Evolutionary conservation across 2,329 filamentous ascomycete species (phyloP).

Genomic region (Trichophyton benhamiae): DNA sequence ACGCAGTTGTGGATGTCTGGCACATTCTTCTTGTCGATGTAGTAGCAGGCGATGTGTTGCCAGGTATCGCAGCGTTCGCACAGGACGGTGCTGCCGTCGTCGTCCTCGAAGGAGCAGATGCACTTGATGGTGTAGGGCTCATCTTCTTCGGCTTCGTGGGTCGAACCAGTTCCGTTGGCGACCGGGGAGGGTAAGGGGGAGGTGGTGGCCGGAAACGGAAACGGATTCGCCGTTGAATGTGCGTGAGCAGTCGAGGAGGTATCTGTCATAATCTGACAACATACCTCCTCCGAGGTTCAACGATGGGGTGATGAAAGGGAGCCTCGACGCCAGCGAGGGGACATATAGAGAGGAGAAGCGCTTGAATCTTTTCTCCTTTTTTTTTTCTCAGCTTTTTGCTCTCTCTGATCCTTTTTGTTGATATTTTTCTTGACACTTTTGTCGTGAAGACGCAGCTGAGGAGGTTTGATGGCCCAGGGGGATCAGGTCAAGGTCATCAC

Average conservation of each 20-base stretch:
- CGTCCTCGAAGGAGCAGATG: conserved; percentile 84
- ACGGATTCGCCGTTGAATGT: conserved; percentile 36
- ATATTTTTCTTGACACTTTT: not conserved
- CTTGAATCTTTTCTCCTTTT: not conserved
- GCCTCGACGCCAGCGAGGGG: not conserved
- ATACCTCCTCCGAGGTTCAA: conserved; percentile 29
- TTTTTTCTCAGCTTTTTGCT: not conserved
- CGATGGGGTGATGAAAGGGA: conserved; percentile 13
- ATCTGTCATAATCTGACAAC: conserved; percentile 45
- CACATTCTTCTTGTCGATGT: conserved; percentile 57
- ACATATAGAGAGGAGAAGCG: not conserved
- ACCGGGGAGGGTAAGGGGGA: conserved; percentile 30
- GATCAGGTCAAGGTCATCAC: not conserved
- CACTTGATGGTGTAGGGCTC: conserved; percentile 83
- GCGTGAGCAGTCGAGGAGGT: conserved; percentile 39
- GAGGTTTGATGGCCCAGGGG: not conserved
- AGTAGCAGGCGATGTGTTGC: conserved; percentile 98
- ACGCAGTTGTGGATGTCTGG: conserved; percentile 74
- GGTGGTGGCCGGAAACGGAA: conserved; percentile 31
- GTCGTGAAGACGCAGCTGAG: not conserved
- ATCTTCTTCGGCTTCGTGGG: conserved; percentile 30
- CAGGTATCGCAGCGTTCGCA: conserved; percentile 94
- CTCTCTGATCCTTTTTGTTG: not conserved
- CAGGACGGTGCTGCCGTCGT: conserved; percentile 95
- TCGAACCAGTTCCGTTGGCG: conserved; percentile 30